Evolutionary conservation across 306 rosid genomes (phyloP).

Genomic region (Myrica gale): DNA sequence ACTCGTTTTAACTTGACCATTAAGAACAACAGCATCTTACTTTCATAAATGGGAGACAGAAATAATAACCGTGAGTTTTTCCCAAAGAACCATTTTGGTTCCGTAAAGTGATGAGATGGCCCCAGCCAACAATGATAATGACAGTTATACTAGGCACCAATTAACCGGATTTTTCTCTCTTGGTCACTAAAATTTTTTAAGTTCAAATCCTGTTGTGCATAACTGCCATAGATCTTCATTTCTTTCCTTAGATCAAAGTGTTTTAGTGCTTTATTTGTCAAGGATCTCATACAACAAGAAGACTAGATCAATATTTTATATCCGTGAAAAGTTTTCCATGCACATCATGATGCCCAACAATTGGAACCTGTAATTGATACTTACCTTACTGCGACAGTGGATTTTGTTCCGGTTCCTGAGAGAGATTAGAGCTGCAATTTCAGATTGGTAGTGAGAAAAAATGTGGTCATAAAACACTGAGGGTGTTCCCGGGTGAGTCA

Average conservation of each 20-base stretch:
- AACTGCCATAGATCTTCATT: neutral
- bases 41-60: neutral
- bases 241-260: neutral
- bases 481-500: conserved; percentile 99
- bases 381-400: conserved; percentile 79
- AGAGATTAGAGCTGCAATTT: conserved; percentile 58
- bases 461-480: conserved; percentile 83
- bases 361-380: conserved; percentile 28
- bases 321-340: neutral
- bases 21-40: neutral
- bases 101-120: neutral
- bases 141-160: neutral
- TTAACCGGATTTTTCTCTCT: neutral
- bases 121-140: neutral
- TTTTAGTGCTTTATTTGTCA: conserved; percentile 1
- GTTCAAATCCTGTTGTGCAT: neutral
- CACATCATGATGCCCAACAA: conserved; percentile 2
- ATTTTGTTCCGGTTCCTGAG: conserved; percentile 63
- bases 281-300: neutral
- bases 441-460: conserved; percentile 63
- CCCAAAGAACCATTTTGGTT: neutral
- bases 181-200: neutral
- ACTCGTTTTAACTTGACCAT: neutral
- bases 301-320: neutral
- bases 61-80: neutral